Percentiles rank a stretch among this genome's conserved stretches.
These are phyloP conservation scores for Kuraishia capsulata DNA, from an alignment of 805 yeast species.

Conservation along the genomic window DNA sequence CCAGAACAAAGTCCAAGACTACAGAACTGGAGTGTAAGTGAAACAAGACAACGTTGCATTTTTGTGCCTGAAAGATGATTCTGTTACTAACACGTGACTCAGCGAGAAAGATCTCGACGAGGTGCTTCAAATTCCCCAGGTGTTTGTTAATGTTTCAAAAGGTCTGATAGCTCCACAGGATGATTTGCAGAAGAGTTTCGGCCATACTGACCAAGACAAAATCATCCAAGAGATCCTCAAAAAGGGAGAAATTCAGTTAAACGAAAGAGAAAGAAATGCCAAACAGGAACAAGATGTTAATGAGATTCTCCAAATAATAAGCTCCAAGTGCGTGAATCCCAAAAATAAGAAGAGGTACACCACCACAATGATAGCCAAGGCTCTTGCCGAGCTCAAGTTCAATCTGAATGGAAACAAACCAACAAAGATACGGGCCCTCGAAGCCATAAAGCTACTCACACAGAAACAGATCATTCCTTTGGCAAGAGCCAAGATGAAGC, in stretches of 20 bases:
- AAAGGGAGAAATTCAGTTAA: conserved; percentile 91
- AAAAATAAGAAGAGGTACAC: conserved; percentile 85
- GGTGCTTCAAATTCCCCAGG: conserved; percentile 93
- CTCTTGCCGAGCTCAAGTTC: conserved; percentile 67
- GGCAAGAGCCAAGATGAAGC: conserved; percentile 89
- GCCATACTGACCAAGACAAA: conserved; percentile 62
- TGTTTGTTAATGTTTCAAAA: conserved; percentile 85
- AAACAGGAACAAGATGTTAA: conserved; percentile 66
- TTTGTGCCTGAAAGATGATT: background rate
- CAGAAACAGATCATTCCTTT: conserved; percentile 83
- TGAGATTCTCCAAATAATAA: conserved; percentile 73
- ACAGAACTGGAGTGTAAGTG: conserved; percentile 61
- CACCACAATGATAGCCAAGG: conserved; percentile 88
- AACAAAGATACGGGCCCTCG: conserved; percentile 84
- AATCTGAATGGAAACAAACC: conserved; percentile 47
- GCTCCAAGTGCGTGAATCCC: conserved; percentile 90
- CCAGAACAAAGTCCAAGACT: conserved; percentile 94
- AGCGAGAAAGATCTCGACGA: conserved; percentile 89
- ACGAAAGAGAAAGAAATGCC: conserved; percentile 84
- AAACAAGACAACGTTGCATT: no score
- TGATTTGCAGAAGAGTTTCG: conserved; percentile 67
- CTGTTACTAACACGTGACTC: conserved; percentile 3
- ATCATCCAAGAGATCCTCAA: conserved; percentile 75
- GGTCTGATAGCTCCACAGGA: conserved; percentile 90
- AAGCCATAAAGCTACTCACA: conserved; percentile 74